Percentiles rank a stretch among this genome's conserved stretches.
These are phyloP conservation scores for Haberlea rhodopensis DNA, from an alignment of 257 asterid genomes.

Conservation along the genomic window DNA sequence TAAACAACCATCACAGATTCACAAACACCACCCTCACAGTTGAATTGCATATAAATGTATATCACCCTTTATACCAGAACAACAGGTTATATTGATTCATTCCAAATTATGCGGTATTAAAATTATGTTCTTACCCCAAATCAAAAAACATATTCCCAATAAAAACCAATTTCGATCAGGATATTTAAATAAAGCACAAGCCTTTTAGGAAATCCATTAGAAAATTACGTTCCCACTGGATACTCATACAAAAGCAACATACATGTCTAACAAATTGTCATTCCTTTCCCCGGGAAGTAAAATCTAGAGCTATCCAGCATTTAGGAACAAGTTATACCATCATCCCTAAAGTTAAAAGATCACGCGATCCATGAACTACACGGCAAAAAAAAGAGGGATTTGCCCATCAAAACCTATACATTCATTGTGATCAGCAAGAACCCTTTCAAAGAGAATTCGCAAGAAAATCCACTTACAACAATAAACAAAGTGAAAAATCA, in stretches of 20 bases:
- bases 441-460: slow-evolving; percentile 5
- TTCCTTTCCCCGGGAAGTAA: not conserved
- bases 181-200: not conserved
- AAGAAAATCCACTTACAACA: not conserved
- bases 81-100: not conserved
- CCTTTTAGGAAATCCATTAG: not conserved
- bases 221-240: not conserved
- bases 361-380: not conserved
- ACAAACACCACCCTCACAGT: not conserved
- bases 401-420: not conserved
- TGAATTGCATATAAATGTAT: not conserved
- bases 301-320: not conserved
- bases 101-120: not conserved
- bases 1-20: not conserved
- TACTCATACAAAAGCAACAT: not conserved
- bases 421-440: not conserved
- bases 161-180: not conserved
- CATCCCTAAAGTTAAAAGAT: not conserved
- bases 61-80: not conserved
- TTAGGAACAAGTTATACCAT: not conserved
- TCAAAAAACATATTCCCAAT: not conserved
- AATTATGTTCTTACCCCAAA: not conserved
- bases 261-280: not conserved
- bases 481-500: not conserved
- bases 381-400: not conserved